These are phyloP conservation scores for Sporothrix dimorphospora DNA, from an alignment of 2,329 filamentous ascomycete species.

Conservation along the genomic window DNA sequence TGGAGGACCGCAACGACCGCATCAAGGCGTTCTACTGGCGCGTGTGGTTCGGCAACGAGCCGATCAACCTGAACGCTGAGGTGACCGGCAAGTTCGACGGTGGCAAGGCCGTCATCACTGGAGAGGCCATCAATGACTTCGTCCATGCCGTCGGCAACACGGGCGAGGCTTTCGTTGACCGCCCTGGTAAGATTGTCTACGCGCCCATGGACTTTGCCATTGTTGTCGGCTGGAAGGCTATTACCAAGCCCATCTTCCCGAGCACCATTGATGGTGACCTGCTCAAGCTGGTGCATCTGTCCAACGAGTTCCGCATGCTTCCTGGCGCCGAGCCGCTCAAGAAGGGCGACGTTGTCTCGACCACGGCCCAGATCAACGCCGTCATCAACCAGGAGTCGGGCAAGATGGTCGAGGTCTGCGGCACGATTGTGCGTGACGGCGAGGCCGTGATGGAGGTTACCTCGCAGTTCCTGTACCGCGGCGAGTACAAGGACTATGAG, in stretches of 20 bases:
- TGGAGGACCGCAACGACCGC: constrained; percentile 92
- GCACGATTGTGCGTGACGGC: constrained; percentile 84
- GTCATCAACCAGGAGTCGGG: constrained; percentile 98
- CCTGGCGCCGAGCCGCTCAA: constrained; percentile 92
- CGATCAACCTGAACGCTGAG: constrained; percentile 78
- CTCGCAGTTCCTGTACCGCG: constrained; percentile 96
- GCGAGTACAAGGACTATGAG: constrained; percentile 88
- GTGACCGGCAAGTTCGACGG: constrained; percentile 90
- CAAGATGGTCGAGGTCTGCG: constrained; percentile 99
- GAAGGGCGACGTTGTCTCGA: constrained; percentile 91
- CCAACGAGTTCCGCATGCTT: constrained; percentile 98
- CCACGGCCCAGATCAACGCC: constrained; percentile 93
- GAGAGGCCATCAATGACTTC: constrained; percentile 95
- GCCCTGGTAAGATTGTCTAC: constrained; percentile 89
- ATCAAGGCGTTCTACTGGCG: constrained; percentile 99
- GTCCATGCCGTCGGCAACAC: constrained; percentile 99
- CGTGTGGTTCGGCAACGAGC: constrained; percentile 91
- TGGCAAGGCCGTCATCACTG: constrained; percentile 82
- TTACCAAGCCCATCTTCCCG: constrained; percentile 99
- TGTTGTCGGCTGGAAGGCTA: constrained; percentile 98
- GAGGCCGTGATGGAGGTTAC: constrained; percentile 96
- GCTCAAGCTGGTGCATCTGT: constrained; percentile 93
- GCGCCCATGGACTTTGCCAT: constrained; percentile 99
- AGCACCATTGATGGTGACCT: constrained; percentile 94
- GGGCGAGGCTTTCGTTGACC: constrained; percentile 94